Evolutionary conservation across 169 alveolate genomes (phyloP), one percentile per base, ranked within the genome.

Genomic region (Eimeria falciformis): DNA sequence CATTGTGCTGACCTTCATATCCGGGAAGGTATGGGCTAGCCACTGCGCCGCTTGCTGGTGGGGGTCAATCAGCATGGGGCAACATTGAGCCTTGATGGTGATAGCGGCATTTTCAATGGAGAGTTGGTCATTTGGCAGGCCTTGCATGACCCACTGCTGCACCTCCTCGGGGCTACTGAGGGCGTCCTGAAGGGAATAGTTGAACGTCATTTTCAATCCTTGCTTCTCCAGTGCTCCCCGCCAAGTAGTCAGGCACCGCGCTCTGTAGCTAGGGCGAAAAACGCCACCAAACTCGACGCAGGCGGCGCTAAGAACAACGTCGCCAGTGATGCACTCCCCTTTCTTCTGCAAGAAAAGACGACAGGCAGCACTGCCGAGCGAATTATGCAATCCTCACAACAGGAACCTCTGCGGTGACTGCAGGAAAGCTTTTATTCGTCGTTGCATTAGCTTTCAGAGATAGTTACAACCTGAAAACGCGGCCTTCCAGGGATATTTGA

Each of bases 91-190:
- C 23, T 95, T 94, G 93, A 94, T 95, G 73, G 94, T 93, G 91
- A 96, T 96, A 92, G 95, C 86, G 77, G 97, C 97, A 77, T 96
- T 96, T 69, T 96, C 97, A 29, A 96, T 94, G 23, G 97, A 95
- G 69, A 96, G 92, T 66, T 90, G 83, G 92, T 96, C 97, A 73
- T 95, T 94, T 37, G 97, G 97, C 40, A 96, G 95, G 73, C 94
- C 93, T 90, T 96, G 96, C 56, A 96, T 93, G 75, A 96, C 96
- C 99, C 99, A 98, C 71, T 96, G 96, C 88, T 98, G 96, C 56
- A 97, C 97, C 93, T 97, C 96, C 93, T 97, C 98, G 25, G 98
- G 98, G 91, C 97, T 97, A 47, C 98, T 98, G 23, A 97, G 93
- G 88, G 97, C 95, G 58, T 91, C 91, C 77, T 93, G 94, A 37